Percentiles rank a stretch among this genome's conserved stretches.
Evolutionary conservation across 139 green algal genomes (phyloP).

Genomic region (Closterium sp.): DNA sequence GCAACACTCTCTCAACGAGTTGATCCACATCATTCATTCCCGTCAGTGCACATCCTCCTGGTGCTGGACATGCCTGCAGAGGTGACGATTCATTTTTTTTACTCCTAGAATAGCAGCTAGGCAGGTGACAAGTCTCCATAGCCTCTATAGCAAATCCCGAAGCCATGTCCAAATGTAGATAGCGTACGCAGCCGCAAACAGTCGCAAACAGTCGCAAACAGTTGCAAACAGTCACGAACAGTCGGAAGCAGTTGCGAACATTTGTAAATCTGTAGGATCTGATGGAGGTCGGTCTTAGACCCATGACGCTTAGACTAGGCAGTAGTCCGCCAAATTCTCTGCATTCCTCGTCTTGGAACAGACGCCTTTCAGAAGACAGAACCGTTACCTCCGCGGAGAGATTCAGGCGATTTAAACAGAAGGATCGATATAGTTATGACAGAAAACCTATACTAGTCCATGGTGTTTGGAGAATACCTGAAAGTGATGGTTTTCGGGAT

Average conservation of each 20-base stretch:
- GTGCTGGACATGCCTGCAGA: too few species aligned
- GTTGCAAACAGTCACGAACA: not conserved
- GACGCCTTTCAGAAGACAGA: too few species aligned
- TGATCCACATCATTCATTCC: too few species aligned
- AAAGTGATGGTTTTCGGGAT: too few species aligned
- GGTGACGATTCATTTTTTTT: too few species aligned
- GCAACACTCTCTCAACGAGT: too few species aligned
- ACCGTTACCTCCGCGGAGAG: too few species aligned
- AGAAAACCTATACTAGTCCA: not conserved
- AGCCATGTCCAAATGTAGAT: not conserved
- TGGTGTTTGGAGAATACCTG: too few species aligned
- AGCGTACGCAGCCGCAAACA: not conserved
- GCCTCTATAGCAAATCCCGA: too few species aligned
- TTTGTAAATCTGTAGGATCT: not conserved
- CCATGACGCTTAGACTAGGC: not conserved
- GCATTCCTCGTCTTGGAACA: not conserved
- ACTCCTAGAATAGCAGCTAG: too few species aligned
- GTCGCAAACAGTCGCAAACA: not conserved
- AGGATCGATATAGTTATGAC: not conserved
- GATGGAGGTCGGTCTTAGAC: not conserved
- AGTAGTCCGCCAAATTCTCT: not conserved
- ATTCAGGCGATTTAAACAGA: not conserved
- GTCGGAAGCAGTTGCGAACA: not conserved
- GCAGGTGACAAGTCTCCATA: too few species aligned
- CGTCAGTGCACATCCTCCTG: too few species aligned